These are phyloP conservation scores for Ogataea siamensis DNA, from an alignment of 805 yeast species.

Conservation along the genomic window DNA sequence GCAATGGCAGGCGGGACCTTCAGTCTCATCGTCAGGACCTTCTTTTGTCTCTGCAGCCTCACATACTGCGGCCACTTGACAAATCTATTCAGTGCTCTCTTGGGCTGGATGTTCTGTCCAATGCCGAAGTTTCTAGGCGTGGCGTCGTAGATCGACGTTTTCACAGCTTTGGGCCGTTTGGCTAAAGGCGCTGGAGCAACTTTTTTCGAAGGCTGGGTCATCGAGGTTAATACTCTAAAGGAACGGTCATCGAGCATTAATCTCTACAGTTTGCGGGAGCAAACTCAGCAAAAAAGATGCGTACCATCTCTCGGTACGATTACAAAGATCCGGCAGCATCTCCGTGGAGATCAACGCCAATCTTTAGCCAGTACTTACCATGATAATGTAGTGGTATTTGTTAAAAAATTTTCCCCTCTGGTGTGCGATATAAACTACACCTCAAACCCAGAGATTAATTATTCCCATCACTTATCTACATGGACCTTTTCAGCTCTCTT, in stretches of 20 bases:
- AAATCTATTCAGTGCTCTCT: conserved; percentile 93
- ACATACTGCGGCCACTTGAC: conserved; percentile 99
- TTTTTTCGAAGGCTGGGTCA: conserved; percentile 56
- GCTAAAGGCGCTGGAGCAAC: conserved; percentile 99
- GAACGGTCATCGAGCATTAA: conserved; percentile 30
- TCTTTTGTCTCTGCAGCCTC: conserved; percentile 98
- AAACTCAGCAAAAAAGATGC: conserved; percentile 7
- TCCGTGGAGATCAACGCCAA: conserved; percentile 10
- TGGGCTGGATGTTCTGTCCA: conserved; percentile 94
- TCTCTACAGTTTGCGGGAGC: conserved; percentile 19
- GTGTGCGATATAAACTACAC: neutral
- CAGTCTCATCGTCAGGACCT: conserved; percentile 90
- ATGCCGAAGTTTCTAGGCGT: conserved; percentile 93
- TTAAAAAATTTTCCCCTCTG: conserved; percentile 3
- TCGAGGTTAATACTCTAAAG: conserved; percentile 32
- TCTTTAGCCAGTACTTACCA: conserved; percentile 12
- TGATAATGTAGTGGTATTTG: neutral
- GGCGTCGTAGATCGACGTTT: conserved; percentile 87
- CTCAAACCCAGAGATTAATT: neutral
- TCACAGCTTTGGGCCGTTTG: conserved; percentile 52
- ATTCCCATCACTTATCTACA: conserved; percentile 3
- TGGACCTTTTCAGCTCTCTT: conserved; percentile 5
- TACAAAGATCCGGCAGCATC: conserved; percentile 9
- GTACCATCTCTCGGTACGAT: conserved; percentile 8
- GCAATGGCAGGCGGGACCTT: conserved; percentile 99